Conservation (phyloP, 306 rosid genomes). For the Vigna reflexopilosa region DNA sequence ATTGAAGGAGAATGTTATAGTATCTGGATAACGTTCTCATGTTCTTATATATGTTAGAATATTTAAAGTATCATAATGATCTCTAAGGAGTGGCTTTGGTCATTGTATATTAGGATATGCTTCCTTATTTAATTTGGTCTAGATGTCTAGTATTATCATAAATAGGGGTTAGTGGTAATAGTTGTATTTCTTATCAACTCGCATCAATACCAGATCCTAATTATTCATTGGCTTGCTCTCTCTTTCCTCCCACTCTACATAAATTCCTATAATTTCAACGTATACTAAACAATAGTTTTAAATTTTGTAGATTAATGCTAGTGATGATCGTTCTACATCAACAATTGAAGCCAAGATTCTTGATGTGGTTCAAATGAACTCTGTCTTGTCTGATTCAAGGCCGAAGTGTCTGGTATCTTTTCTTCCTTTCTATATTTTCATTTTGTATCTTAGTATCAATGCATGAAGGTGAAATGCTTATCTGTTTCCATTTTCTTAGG, state of each 20-base stretch:
- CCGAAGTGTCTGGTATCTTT: constrained; percentile 89
- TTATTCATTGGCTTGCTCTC: not conserved
- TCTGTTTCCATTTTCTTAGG: constrained; percentile 53
- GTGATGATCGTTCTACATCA: constrained; percentile 92
- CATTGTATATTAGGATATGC: not conserved
- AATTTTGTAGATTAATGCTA: constrained; percentile 82
- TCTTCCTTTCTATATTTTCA: constrained; percentile 34
- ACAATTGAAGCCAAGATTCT: constrained; percentile 86
- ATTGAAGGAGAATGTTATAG: not conserved
- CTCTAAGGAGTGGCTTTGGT: constrained; percentile 2
- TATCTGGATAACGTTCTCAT: not conserved
- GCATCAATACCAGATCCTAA: constrained; percentile 12
- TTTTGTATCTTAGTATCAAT: constrained; percentile 27
- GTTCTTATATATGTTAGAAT: constrained; percentile 8
- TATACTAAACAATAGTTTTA: constrained; percentile 38
- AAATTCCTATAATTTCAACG: constrained; percentile 13
- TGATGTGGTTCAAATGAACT: constrained; percentile 87
- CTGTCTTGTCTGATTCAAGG: constrained; percentile 68
- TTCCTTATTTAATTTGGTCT: constrained; percentile 19
- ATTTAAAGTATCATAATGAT: constrained; percentile 2
- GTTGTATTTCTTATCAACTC: constrained; percentile 3
- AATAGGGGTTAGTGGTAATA: not conserved
- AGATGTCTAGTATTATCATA: not conserved
- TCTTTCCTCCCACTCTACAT: constrained; percentile 2
- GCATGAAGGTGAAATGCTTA: constrained; percentile 16